phyloP scores from a whole-genome alignment of 83 land plant species.

The Picea engelmannii region DNA sequence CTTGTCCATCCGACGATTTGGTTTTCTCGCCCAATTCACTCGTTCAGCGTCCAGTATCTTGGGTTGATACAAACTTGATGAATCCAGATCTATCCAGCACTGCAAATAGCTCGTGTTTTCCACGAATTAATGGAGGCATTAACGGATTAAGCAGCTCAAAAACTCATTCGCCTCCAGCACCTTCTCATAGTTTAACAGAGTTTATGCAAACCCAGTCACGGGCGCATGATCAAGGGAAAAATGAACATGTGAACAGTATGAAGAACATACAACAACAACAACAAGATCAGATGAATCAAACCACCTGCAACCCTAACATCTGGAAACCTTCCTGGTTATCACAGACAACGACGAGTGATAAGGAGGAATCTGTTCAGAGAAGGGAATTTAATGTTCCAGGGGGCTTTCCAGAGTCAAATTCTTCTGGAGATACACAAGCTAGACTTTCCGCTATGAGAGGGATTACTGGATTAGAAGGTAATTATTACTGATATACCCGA shows the following conservation, averaged over 20 bases:
- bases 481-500: not conserved
- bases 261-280: not conserved
- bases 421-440: not conserved
- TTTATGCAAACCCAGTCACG: not conserved
- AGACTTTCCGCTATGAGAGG: not conserved
- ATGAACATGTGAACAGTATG: not conserved
- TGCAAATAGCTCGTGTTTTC: not conserved
- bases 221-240: too few relatives aligned
- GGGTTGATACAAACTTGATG: constrained; percentile 1
- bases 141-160: not conserved
- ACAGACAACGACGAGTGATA: not conserved
- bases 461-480: not conserved
- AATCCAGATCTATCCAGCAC: not conserved
- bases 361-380: not conserved
- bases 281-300: too few relatives aligned
- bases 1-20: not conserved
- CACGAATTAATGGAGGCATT: not conserved
- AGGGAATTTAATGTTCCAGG: constrained; percentile 9
- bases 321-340: constrained; percentile 15
- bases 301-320: not conserved
- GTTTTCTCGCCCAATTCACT: not conserved
- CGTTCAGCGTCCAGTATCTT: not conserved
- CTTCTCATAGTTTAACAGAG: constrained; percentile 1
- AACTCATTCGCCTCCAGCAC: not conserved
- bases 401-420: not conserved